Conservation (phyloP, 225 moss, liverwort and hornwort genomes). For the Marchantia paleacea region DNA sequence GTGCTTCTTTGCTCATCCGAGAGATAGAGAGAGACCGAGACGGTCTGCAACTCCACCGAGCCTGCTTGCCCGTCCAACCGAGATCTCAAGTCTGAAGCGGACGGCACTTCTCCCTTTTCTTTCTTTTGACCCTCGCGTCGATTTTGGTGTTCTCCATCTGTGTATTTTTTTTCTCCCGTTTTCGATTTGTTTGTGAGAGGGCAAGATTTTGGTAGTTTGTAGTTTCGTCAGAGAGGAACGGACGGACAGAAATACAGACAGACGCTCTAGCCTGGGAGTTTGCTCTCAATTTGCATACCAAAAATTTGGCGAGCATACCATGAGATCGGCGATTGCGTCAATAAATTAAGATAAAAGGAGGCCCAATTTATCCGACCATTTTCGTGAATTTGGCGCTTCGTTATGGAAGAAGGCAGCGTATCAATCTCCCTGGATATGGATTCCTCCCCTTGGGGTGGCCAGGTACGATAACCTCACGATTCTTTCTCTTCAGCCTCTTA, state of each 20-base stretch:
- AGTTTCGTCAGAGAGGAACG: neutral
- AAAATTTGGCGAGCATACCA: constrained; percentile 26
- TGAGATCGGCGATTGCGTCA: constrained; percentile 23
- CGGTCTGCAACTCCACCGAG: neutral
- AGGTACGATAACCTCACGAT: constrained; percentile 51
- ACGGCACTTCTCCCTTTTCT: neutral
- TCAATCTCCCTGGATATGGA: constrained; percentile 74
- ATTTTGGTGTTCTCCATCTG: neutral
- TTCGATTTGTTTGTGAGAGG: neutral
- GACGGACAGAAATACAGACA: neutral
- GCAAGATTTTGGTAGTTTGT: neutral
- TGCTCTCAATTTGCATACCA: constrained; percentile 1
- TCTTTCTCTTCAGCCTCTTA: neutral
- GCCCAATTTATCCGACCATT: neutral
- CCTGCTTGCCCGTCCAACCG: neutral
- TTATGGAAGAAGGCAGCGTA: constrained; percentile 64
- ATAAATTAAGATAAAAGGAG: constrained; percentile 10
- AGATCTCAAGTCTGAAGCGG: constrained; percentile 14
- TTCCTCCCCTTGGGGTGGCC: constrained; percentile 82
- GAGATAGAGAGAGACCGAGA: neutral
- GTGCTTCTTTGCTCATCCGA: too few species aligned
- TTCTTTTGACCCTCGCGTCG: neutral
- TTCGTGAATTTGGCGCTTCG: constrained; percentile 13
- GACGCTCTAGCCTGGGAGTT: neutral
- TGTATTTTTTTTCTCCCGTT: neutral